phyloP scores from a whole-genome alignment of 257 asterid species.

The Solanum paucissectum region DNA sequence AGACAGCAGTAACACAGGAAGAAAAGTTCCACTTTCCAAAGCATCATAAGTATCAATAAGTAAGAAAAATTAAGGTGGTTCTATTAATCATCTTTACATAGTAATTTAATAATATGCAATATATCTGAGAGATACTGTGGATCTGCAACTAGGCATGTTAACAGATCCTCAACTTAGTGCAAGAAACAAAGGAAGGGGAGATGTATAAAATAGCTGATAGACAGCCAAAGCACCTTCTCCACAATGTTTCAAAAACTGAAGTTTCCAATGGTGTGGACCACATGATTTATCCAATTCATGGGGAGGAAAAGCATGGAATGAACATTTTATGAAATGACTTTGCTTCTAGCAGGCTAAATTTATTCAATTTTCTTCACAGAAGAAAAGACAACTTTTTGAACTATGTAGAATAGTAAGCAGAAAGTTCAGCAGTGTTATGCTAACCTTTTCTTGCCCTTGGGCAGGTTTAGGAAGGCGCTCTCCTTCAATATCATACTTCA shows the following conservation, averaged over 20 bases:
- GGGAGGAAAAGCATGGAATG: not conserved
- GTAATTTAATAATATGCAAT: not conserved
- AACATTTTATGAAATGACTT: not conserved
- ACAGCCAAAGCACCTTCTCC: not conserved
- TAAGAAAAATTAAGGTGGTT: not conserved
- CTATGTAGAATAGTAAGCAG: not conserved
- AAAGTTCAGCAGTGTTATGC: not conserved
- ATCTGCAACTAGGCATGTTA: not conserved
- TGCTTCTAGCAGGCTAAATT: not conserved
- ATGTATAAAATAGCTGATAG: not conserved
- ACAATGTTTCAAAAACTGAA: not conserved
- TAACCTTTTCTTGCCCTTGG: slow-evolving; percentile 83
- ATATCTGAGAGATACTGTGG: not conserved
- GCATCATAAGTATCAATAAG: not conserved
- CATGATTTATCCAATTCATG: not conserved
- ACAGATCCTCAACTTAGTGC: not conserved
- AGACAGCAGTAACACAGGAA: not conserved
- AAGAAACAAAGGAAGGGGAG: not conserved
- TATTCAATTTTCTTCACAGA: not conserved
- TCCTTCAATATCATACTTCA: slow-evolving; percentile 84
- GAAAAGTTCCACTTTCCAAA: not conserved
- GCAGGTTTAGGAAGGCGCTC: slow-evolving; percentile 85
- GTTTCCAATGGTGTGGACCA: not conserved
- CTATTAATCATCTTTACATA: not conserved
- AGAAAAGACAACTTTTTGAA: not conserved